Evolutionary conservation across 768 basidiomycete species (phyloP).

Genomic region (Rhizopogon vinicolor): DNA sequence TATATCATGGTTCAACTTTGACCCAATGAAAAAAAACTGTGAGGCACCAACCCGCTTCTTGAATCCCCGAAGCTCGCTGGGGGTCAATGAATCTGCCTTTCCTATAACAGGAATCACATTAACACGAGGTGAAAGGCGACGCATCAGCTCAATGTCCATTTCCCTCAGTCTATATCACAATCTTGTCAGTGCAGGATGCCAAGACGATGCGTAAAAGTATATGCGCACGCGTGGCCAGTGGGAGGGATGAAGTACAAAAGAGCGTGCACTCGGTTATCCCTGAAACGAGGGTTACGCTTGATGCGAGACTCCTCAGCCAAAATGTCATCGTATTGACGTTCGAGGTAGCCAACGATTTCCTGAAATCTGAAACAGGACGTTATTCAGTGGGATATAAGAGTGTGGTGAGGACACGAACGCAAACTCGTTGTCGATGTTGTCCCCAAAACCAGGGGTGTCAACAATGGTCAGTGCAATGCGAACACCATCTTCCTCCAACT

Average conservation of each 20-base stretch:
- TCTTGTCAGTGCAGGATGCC: not conserved
- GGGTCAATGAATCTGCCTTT: conserved; percentile 94
- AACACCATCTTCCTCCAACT: conserved; percentile 97
- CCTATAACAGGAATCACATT: conserved; percentile 99
- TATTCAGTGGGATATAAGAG: conserved; percentile 1
- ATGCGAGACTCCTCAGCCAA: conserved; percentile 98
- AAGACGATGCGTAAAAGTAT: not conserved
- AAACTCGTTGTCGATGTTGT: conserved; percentile 98
- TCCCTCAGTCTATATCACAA: conserved; percentile 67
- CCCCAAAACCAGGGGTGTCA: conserved; percentile 98
- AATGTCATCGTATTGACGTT: conserved; percentile 98
- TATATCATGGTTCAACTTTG: conserved; percentile 25
- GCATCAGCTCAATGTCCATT: conserved; percentile 99
- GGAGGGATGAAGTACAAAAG: conserved; percentile 98
- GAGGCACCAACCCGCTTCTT: conserved; percentile 73
- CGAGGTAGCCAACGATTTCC: conserved; percentile 94
- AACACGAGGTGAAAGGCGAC: conserved; percentile 93
- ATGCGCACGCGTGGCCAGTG: conserved; percentile 89
- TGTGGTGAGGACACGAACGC: conserved; percentile 55
- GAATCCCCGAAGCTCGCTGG: conserved; percentile 89
- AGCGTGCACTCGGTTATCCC: conserved; percentile 96
- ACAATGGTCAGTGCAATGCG: conserved; percentile 97
- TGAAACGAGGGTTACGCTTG: conserved; percentile 98
- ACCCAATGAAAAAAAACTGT: not conserved
- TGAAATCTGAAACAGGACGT: conserved; percentile 61